These are phyloP conservation scores for Aureobasidium sp. DNA, from an alignment of 2,329 filamentous ascomycete species.

Conservation along the genomic window DNA sequence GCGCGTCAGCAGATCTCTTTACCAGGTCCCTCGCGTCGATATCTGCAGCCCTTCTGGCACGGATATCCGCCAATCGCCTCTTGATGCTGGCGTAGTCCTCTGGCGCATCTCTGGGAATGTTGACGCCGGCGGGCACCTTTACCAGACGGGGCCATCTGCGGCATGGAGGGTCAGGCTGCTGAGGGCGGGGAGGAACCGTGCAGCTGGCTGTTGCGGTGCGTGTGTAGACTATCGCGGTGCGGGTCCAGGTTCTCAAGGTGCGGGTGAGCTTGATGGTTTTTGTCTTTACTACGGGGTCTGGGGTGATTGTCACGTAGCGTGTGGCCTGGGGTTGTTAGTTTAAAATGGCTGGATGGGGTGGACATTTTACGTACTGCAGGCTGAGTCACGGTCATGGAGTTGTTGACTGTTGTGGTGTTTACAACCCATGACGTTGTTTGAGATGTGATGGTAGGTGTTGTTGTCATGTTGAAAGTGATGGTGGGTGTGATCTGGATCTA, in stretches of 20 bases:
- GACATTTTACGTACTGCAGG: not conserved
- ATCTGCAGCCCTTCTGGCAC: constrained; percentile 5
- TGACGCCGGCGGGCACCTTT: constrained; percentile 16
- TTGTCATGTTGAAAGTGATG: constrained; percentile 11
- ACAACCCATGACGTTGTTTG: constrained; percentile 17
- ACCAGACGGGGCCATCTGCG: constrained; percentile 28
- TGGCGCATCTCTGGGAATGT: constrained; percentile 14
- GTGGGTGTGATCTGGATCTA: constrained; percentile 11
- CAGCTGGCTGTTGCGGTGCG: constrained; percentile 31
- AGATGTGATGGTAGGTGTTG: constrained; percentile 16
- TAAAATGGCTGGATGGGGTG: not conserved
- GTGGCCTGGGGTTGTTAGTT: constrained; percentile 7
- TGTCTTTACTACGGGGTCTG: not conserved
- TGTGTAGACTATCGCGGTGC: constrained; percentile 17
- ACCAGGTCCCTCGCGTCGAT: constrained; percentile 18
- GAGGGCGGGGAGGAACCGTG: constrained; percentile 26
- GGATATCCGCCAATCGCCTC: constrained; percentile 15
- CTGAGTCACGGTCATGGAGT: constrained; percentile 14
- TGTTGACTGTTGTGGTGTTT: constrained; percentile 14
- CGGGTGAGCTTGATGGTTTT: constrained; percentile 2
- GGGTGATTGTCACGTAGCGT: constrained; percentile 1
- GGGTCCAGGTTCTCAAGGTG: constrained; percentile 16
- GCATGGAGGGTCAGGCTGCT: constrained; percentile 27
- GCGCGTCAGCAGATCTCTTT: constrained; percentile 29
- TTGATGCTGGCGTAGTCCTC: constrained; percentile 21